These are phyloP conservation scores for Lineolata rhizophorae DNA, from an alignment of 495 filamentous ascomycete genomes.

Conservation along the genomic window DNA sequence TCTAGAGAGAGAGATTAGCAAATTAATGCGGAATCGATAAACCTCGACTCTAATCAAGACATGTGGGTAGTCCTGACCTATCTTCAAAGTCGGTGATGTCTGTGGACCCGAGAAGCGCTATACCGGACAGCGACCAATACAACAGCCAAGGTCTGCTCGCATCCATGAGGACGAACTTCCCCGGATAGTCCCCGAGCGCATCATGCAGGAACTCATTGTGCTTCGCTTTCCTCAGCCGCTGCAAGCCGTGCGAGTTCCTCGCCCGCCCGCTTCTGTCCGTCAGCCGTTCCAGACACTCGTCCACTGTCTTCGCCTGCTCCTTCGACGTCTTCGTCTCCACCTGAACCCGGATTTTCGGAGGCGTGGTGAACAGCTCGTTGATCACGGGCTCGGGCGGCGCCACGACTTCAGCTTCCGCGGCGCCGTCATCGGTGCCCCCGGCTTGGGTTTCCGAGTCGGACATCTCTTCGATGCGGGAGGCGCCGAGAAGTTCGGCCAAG, in stretches of 20 bases:
- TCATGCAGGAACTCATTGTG: constrained; percentile 61
- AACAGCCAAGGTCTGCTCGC: constrained; percentile 78
- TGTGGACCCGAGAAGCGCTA: constrained; percentile 51
- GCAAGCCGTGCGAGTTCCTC: constrained; percentile 53
- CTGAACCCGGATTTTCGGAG: constrained; percentile 49
- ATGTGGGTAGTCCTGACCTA: constrained; percentile 21
- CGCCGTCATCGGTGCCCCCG: no score
- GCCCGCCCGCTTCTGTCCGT: no score
- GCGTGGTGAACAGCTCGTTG: constrained; percentile 44
- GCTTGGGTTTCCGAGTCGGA: no score
- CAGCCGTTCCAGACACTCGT: constrained; percentile 18
- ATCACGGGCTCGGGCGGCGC: no score
- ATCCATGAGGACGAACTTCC: constrained; percentile 45
- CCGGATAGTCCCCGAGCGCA: constrained; percentile 40
- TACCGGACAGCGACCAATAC: constrained; percentile 67
- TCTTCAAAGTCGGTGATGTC: constrained; percentile 30
- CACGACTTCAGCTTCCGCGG: no score
- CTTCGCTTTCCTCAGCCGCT: constrained; percentile 39
- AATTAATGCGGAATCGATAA: constrained; percentile 1
- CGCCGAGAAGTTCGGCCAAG: no score
- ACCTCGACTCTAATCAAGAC: no score
- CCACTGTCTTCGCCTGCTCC: constrained; percentile 17
- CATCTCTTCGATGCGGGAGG: no score
- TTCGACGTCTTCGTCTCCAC: constrained; percentile 15
- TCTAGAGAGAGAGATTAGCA: constrained; percentile 14